Percentiles rank a stretch among this genome's conserved stretches.
Conservation (phyloP, 176 grass and related monocot species). For the Triticum aestivum region DNA sequence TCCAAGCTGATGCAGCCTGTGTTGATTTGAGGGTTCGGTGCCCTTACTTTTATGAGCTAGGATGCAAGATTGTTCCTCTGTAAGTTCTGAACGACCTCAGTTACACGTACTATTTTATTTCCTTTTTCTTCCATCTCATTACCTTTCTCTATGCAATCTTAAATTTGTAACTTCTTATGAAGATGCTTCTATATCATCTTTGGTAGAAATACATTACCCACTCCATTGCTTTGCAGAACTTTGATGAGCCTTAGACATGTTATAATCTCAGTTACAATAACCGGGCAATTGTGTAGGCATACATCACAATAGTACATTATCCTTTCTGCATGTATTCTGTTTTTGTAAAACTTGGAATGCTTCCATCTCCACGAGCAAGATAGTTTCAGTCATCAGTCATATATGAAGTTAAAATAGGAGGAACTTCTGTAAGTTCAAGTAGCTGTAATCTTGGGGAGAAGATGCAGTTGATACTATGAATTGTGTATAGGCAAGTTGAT, state of each 20-base stretch:
- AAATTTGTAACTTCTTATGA: background rate
- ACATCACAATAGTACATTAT: background rate
- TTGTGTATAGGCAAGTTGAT: background rate
- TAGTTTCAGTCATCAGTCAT: background rate
- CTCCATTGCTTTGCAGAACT: background rate
- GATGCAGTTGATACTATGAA: background rate
- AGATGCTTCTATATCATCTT: background rate
- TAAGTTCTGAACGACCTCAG: slow-evolving; percentile 39
- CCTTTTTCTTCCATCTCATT: background rate
- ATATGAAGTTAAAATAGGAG: background rate
- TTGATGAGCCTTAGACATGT: background rate
- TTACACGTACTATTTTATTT: background rate
- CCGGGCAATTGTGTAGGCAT: background rate
- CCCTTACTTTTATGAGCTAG: slow-evolving; percentile 89
- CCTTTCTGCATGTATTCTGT: background rate
- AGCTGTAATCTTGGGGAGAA: background rate
- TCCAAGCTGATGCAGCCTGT: slow-evolving; percentile 96
- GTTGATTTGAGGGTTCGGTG: slow-evolving; percentile 77
- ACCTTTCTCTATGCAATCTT: background rate
- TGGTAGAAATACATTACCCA: background rate
- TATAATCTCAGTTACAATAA: background rate
- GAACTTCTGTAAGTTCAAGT: background rate
- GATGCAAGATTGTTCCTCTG: slow-evolving; percentile 87
- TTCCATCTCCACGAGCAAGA: background rate
- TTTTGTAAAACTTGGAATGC: background rate